Evolutionary conservation across 441 rosid species (phyloP).

Genomic region (Erodium texanum): DNA sequence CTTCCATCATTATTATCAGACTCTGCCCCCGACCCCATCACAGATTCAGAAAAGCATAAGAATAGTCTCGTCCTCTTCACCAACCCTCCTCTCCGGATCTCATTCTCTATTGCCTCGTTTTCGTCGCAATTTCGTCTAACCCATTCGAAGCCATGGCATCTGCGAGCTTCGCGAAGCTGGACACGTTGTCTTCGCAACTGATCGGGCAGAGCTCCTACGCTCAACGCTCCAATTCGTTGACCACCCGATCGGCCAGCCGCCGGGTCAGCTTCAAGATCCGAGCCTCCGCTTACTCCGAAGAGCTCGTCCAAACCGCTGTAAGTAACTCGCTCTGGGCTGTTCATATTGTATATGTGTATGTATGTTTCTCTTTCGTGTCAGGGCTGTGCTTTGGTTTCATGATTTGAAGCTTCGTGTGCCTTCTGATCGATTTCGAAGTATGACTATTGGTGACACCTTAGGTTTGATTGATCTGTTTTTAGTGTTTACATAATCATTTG

Average conservation of each 20-base stretch:
- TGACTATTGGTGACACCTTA: background rate
- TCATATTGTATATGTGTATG: background rate
- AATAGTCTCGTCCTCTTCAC: background rate
- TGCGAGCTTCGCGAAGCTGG: constrained; percentile 51
- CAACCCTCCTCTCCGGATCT: background rate
- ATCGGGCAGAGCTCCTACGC: constrained; percentile 53
- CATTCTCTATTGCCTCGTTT: background rate
- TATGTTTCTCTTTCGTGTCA: background rate
- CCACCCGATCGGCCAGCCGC: constrained; percentile 25
- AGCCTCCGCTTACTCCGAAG: constrained; percentile 66
- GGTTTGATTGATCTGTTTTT: background rate
- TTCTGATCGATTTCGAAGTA: background rate
- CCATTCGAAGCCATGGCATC: constrained; percentile 43
- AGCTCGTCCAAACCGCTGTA: constrained; percentile 83
- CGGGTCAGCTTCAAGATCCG: constrained; percentile 59
- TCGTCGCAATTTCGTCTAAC: background rate
- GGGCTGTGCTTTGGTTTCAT: no score
- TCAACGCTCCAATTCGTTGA: constrained; percentile 25
- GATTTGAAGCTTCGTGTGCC: background rate
- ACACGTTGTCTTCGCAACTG: constrained; percentile 57
- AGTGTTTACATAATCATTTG: background rate
- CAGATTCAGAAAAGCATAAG: background rate
- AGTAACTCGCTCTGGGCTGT: constrained; percentile 24
- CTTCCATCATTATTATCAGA: background rate
- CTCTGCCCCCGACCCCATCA: no score